Evolutionary conservation across 2,329 filamentous ascomycete genomes (phyloP).

Genomic region (Massarina eburnea): DNA sequence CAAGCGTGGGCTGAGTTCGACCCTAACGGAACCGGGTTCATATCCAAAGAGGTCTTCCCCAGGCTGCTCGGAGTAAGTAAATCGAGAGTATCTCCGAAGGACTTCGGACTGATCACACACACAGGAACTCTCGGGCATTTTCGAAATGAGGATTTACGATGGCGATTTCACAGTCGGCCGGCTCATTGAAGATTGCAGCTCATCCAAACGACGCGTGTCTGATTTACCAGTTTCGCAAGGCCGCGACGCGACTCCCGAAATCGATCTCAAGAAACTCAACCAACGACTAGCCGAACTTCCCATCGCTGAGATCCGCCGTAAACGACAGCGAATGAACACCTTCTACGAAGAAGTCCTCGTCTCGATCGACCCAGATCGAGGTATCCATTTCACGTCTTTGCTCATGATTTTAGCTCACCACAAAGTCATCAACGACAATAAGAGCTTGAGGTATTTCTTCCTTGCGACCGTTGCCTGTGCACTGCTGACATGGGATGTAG

Average conservation of each 20-base stretch:
- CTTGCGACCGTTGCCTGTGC: neutral
- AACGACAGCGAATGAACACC: constrained; percentile 80
- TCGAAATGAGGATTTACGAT: constrained; percentile 96
- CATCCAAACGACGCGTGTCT: constrained; percentile 54
- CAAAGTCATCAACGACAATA: constrained; percentile 97
- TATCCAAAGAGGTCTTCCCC: constrained; percentile 86
- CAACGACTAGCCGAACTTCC: constrained; percentile 73
- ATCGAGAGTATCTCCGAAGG: neutral
- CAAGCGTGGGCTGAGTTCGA: constrained; percentile 97
- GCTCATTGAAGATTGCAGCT: constrained; percentile 81
- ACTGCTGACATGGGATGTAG: constrained; percentile 47
- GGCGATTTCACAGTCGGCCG: constrained; percentile 83
- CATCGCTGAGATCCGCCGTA: constrained; percentile 69
- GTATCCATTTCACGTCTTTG: constrained; percentile 88
- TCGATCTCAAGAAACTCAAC: constrained; percentile 78
- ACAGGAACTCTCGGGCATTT: constrained; percentile 84
- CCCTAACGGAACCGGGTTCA: constrained; percentile 86
- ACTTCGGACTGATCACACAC: constrained; percentile 8
- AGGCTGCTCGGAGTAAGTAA: constrained; percentile 72
- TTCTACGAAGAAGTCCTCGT: constrained; percentile 98
- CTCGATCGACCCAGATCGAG: constrained; percentile 83
- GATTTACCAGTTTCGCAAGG: constrained; percentile 49
- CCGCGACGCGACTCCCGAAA: constrained; percentile 41
- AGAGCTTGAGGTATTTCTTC: constrained; percentile 71
- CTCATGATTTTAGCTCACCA: constrained; percentile 97